These are phyloP conservation scores for Vigna trinervia DNA, from an alignment of 306 rosid species.

Conservation along the genomic window DNA sequence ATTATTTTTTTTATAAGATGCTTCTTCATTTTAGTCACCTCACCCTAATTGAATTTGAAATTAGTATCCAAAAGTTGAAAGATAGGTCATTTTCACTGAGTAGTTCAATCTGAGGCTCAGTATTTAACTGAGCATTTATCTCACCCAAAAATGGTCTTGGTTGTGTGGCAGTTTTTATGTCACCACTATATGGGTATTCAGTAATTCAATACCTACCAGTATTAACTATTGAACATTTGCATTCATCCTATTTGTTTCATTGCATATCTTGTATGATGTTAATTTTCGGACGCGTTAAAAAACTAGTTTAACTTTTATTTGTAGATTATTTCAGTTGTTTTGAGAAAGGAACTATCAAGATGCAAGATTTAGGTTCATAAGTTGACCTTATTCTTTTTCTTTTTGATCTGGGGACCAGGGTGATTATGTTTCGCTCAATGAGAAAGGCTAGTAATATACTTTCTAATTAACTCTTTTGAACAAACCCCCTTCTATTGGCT, in stretches of 20 bases:
- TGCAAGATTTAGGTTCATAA: neutral
- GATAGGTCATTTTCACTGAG: neutral
- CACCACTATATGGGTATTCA: neutral
- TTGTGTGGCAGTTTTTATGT: neutral
- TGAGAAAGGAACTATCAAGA: slow-evolving; percentile 18
- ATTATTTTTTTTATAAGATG: slow-evolving; percentile 21
- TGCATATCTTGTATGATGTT: slow-evolving; percentile 27
- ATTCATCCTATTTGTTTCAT: slow-evolving; percentile 28
- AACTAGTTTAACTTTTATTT: neutral
- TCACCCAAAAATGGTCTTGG: neutral
- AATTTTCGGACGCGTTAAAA: neutral
- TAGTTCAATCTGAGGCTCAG: slow-evolving; percentile 4
- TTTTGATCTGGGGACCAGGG: neutral
- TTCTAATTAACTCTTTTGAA: neutral
- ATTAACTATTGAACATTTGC: slow-evolving; percentile 23
- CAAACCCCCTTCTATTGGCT: neutral
- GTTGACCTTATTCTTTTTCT: slow-evolving; percentile 2
- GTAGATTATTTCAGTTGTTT: slow-evolving; percentile 24
- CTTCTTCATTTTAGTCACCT: slow-evolving; percentile 32
- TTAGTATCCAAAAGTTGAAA: slow-evolving; percentile 22
- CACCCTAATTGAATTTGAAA: slow-evolving; percentile 35
- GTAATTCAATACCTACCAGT: slow-evolving; percentile 13
- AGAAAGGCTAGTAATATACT: neutral
- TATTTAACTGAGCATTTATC: slow-evolving; percentile 13
- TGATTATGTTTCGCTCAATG: slow-evolving; percentile 6